These are phyloP conservation scores for Tetrastigma voinierianum DNA, from an alignment of 164 flowering plant genomes.

Conservation along the genomic window DNA sequence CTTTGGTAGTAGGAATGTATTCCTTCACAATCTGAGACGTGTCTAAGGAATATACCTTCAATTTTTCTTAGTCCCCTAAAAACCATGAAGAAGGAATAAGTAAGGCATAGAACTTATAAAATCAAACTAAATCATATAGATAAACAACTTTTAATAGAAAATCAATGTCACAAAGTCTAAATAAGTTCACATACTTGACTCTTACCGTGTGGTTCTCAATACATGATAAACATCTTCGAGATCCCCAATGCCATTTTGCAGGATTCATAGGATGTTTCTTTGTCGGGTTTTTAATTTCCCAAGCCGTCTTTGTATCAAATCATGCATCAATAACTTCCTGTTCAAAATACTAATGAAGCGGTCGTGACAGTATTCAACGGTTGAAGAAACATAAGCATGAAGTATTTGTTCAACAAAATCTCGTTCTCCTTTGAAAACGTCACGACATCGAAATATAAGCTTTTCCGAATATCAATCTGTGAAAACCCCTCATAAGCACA, in stretches of 20 bases:
- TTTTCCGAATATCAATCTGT: background rate
- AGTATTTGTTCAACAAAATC: background rate
- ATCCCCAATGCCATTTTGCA: conserved; percentile 12
- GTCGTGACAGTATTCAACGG: background rate
- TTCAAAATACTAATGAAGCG: background rate
- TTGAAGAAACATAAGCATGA: background rate
- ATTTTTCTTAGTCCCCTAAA: too few species aligned
- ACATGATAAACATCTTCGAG: conserved; percentile 3
- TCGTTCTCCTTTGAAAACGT: conserved; percentile 3
- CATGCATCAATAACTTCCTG: conserved; percentile 7
- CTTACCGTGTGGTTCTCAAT: background rate
- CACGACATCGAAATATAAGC: conserved; percentile 10
- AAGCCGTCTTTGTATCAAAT: conserved; percentile 11
- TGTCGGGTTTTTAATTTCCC: conserved; percentile 8
- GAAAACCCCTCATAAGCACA: background rate
- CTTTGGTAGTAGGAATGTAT: too few species aligned
- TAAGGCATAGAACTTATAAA: too few species aligned
- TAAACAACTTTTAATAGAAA: too few species aligned
- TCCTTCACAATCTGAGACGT: too few species aligned
- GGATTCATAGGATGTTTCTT: conserved; percentile 1
- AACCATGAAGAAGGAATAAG: too few species aligned
- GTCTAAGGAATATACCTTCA: too few species aligned
- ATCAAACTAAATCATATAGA: too few species aligned
- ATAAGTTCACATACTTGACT: background rate
- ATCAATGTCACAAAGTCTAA: too few species aligned